Base-by-base conservation (phyloP, 768 basidiomycete genomes). In the Phaeotremella fagi region DNA sequence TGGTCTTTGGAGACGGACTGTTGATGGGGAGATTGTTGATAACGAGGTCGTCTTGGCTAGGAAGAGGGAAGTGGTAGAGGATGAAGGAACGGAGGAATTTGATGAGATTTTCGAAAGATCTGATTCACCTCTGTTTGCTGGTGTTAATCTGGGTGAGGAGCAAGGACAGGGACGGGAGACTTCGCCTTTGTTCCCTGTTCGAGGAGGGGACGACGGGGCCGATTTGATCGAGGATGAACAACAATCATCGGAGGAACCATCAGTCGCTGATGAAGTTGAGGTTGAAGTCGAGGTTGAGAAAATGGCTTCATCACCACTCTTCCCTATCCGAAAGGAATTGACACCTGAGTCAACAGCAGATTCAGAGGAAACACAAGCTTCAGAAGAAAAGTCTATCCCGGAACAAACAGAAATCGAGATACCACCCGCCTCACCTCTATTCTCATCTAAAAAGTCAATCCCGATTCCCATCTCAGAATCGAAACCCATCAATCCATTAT, bases 1-100 rank as follows among this genome's bases (percentile, higher is more conserved):
- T 11, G 49, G 58, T 9, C 48, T 51, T 20, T 55, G 53, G 58
- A 44, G 45, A n/a, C 50, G 38, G 25, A 14, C 52, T 29, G 46
- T 48, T 2, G 49, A 48, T 48, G 46, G 46, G n/a, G 26, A 48
- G 4, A 22, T 48, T 18, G 46, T 48, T 20, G 46, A 48, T n/a
- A 24, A 27, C 7, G 46, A 48, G 22, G 38, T 41, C 12, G 38
- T 41, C 12, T 20, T 7, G 16, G 31, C 31, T 20, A 22, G 18
- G 38, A 41, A 41, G 38, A 12, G 38, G 18, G 12, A 20, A 9
- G 12, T 22, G 12, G 38, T 11, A 3, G 48, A 3, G n/a, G 4
- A 5, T 16, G 48, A 42, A 16, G 36, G 27, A 36, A 41, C 31
- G 22, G 38, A 45, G 42, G 45, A 29, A 3, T 14, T 37, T 29